phyloP scores from a whole-genome alignment of 352 stramenopile species.

The Halophytophthora polymorphica region DNA sequence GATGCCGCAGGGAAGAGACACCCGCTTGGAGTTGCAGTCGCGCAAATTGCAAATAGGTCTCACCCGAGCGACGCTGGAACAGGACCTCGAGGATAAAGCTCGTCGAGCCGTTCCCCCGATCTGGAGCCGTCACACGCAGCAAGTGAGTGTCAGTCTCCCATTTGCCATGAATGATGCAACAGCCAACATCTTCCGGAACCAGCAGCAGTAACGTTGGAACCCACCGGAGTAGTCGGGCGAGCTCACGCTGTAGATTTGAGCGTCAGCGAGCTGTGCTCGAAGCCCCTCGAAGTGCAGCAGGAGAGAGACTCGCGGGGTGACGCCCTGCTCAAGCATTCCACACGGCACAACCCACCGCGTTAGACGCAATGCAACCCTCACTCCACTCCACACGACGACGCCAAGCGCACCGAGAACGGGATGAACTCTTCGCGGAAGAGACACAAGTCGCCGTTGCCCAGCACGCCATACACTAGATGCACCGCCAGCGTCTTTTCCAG shows the following conservation, averaged over 20 bases:
- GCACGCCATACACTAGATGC: slow-evolving; percentile 59
- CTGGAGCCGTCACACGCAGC: slow-evolving; percentile 19
- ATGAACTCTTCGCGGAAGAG: slow-evolving; percentile 68
- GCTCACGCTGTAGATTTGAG: slow-evolving; percentile 53
- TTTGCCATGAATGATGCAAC: background rate
- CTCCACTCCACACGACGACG: background rate
- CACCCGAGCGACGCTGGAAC: slow-evolving; percentile 40
- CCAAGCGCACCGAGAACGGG: slow-evolving; percentile 57
- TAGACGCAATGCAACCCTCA: background rate
- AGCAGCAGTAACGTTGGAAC: background rate
- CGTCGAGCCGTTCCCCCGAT: slow-evolving; percentile 43
- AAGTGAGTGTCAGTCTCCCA: slow-evolving; percentile 3
- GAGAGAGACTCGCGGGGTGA: slow-evolving; percentile 55
- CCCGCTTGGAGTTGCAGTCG: slow-evolving; percentile 58
- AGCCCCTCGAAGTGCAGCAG: slow-evolving; percentile 48
- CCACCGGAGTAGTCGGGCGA: slow-evolving; percentile 75
- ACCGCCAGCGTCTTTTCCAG: slow-evolving; percentile 64
- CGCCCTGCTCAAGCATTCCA: slow-evolving; percentile 31
- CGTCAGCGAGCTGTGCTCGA: slow-evolving; percentile 40
- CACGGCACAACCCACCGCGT: background rate
- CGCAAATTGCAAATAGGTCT: slow-evolving; percentile 50
- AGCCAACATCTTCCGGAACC: background rate
- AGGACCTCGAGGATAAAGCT: slow-evolving; percentile 62
- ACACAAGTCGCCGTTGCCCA: slow-evolving; percentile 69
- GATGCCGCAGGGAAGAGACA: slow-evolving; percentile 14